Conservation (phyloP, 2,329 filamentous ascomycete genomes). For the Eurotiales sp. region DNA sequence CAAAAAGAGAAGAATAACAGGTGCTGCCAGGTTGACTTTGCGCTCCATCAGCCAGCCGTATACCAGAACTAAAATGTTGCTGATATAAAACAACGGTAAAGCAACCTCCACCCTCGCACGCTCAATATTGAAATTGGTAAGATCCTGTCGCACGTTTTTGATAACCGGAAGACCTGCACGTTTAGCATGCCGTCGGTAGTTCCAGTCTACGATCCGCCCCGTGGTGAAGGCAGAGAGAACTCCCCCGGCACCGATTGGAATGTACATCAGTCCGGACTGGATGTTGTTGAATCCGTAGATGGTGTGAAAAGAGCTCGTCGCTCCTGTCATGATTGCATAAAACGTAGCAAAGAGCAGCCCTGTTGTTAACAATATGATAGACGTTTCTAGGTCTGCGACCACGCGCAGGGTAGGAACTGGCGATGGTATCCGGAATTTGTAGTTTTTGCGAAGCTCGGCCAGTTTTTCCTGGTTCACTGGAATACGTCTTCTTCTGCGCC, state of each 20-base stretch:
- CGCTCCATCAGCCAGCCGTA: conserved; percentile 42
- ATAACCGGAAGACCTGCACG: conserved; percentile 28
- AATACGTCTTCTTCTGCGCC: conserved; percentile 17
- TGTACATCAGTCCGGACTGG: conserved; percentile 39
- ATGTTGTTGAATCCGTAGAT: conserved; percentile 39
- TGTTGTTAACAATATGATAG: conserved; percentile 34
- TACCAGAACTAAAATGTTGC: conserved; percentile 21
- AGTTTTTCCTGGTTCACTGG: conserved; percentile 11
- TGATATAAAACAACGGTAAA: conserved; percentile 22
- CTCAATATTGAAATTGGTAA: conserved; percentile 42
- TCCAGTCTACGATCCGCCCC: conserved; percentile 40
- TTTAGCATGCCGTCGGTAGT: conserved; percentile 35
- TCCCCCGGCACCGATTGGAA: conserved; percentile 39
- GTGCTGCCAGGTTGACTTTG: conserved; percentile 29
- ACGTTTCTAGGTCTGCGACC: conserved; percentile 34
- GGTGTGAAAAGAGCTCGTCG: conserved; percentile 33
- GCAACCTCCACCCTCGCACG: conserved; percentile 38
- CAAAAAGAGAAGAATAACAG: conserved; percentile 36
- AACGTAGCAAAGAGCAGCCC: conserved; percentile 46
- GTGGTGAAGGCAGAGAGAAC: conserved; percentile 36
- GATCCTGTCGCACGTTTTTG: conserved; percentile 32
- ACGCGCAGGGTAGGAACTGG: conserved; percentile 36
- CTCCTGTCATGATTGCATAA: conserved; percentile 44
- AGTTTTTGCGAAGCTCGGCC: conserved; percentile 15
- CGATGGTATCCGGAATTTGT: conserved; percentile 30